Base-by-base conservation (phyloP, 1,139 yeast species). In the Tardiomyces digboiensis region DNA sequence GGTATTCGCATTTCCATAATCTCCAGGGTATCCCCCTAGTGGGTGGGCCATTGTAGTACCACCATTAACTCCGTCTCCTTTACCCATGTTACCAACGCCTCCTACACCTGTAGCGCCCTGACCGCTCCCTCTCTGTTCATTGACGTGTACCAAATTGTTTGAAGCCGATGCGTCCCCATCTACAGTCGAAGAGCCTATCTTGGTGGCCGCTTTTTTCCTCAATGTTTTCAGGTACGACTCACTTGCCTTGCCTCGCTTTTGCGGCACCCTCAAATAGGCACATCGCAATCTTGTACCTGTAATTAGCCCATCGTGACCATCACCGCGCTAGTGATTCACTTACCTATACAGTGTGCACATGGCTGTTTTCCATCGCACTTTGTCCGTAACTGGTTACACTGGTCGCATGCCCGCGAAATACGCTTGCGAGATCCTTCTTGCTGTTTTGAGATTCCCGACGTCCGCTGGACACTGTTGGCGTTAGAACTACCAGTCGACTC, bases 291-390 rank as follows among this genome's bases (percentile, higher is more conserved):
- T 59, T 58, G 2, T 26, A 13, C 33, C 33, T 26, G 33, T 5
- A 13, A 16, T 26, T 8, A 26, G 33, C 5, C 14, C 5, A 26
- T 26, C 5, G 16, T 3, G 5, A 26, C 33, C 10, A 8, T 22
- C 14, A 5, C 16, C 10, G 8, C 8, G 33, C 33, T 4, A 5
- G 12, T 4, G 16, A 4, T 8, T 13, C 5, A 4, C 33, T 5
- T 26, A 26, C 33, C 33, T 26, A 50, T 37, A 43, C 72, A 68
- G 44, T 65, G 70, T 1, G 60, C 54, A 44, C 72, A 68, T 0
- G 72, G 72, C 19, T 54, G 53, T 26, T 53, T 52, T 1, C 72
- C 72, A 45, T 68, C 68, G 49, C 72, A 68, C 46, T 65, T 67
- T 3, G 71, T 66, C 41, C 72, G 56, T 39, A 64, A 59, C 39